These are phyloP conservation scores for Amphibolis antarctica DNA, from an alignment of 106 monocot species.

Conservation along the genomic window DNA sequence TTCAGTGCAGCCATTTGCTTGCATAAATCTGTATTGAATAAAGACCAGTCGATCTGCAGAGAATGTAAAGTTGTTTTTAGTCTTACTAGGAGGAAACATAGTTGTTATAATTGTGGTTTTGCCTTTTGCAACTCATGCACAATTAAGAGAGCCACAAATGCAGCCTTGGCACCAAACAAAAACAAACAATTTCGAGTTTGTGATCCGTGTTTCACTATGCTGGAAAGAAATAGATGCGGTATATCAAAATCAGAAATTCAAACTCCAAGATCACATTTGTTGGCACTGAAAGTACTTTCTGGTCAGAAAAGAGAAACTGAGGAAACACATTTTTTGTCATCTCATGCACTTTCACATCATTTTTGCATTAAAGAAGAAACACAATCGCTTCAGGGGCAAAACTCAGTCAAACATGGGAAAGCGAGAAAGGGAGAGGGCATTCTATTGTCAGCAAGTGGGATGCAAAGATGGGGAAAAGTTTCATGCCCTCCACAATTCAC, in stretches of 20 bases:
- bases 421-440: slow-evolving; percentile 9
- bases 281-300: slow-evolving; percentile 14
- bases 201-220: slow-evolving; percentile 41
- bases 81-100: slow-evolving; percentile 71
- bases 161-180: slow-evolving; percentile 45
- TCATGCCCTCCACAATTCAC: slow-evolving; percentile 46
- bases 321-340: slow-evolving; percentile 11
- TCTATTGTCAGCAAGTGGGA: neutral
- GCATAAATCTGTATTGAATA: slow-evolving; percentile 20
- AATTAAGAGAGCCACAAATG: slow-evolving; percentile 40
- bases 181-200: slow-evolving; percentile 54
- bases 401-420: slow-evolving; percentile 3
- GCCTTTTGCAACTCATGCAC: slow-evolving; percentile 72
- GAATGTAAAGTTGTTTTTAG: slow-evolving; percentile 52
- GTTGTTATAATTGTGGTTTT: slow-evolving; percentile 69
- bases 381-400: slow-evolving; percentile 12
- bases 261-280: slow-evolving; percentile 20
- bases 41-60: slow-evolving; percentile 49
- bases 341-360: slow-evolving; percentile 35
- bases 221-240: slow-evolving; percentile 12
- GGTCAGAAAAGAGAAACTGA: slow-evolving; percentile 20
- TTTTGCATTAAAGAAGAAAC: slow-evolving; percentile 13
- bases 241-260: slow-evolving; percentile 5
- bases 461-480: slow-evolving; percentile 70
- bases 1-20: slow-evolving; percentile 45